Evolutionary conservation across 805 yeast species (phyloP), one percentile per base, ranked within the genome.

Genomic region (Cyberlindnera galapagoensis): DNA sequence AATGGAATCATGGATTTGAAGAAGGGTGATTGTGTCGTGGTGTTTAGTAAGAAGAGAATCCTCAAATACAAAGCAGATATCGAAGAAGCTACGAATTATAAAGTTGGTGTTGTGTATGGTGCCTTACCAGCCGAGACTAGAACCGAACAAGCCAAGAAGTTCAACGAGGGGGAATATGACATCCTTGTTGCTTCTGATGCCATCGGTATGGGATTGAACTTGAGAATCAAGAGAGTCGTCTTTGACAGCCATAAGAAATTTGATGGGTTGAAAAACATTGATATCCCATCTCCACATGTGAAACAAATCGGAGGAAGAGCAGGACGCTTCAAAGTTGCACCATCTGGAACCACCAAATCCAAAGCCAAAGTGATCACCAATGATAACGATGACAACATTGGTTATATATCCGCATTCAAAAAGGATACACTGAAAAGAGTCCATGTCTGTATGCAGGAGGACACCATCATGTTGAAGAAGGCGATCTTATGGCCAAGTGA

Each of bases 231-330:
- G 37, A 63, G 97, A 38, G 71, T 92, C 5, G 69, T 92, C 1
- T 88, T 92, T 51, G 73, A 81, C 12, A 67, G 79, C 1, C 61
- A 71, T 18, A 53, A 54, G 30, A 92, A 92, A 56, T 88, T 71
- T 46, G 74, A 86, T 51, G 97, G 97, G 6, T 51, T 47, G 10
- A 57, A 54, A 11, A 58, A 64, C 38, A 57, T 56, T 7, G 52
- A 52, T 1, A 54, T 92, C 19, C 63, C 81, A 0, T 58, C 69
- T 4, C 80, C 95, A 0, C 76, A 78, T 35, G 69, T 80, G 18
- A 88, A 87, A 54, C 98, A 92, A 54, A 90, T 92, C 39, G 97
- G 92, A 4, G 98, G 98, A 1, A 67, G 98, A 41, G 98, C 98
- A 0, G 98, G 98, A 2, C 61, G 98, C 39, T 92, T 62, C 46